Evolutionary conservation across 768 basidiomycete genomes (phyloP).

Genomic region (Naganishia vaughanmartiniae): DNA sequence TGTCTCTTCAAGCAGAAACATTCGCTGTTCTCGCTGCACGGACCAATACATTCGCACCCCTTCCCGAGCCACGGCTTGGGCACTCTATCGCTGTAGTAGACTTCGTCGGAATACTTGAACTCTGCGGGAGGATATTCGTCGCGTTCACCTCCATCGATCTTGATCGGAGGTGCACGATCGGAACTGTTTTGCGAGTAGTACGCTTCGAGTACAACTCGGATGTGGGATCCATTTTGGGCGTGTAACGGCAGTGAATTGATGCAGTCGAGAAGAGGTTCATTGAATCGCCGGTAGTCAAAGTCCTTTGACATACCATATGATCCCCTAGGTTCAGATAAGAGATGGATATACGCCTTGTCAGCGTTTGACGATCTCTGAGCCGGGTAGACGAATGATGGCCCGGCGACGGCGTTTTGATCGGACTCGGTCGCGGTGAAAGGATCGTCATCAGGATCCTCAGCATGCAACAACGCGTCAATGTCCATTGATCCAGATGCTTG

Average conservation of each 20-base stretch:
- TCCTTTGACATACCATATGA: slow-evolving; percentile 1
- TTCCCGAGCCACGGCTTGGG: slow-evolving; percentile 65
- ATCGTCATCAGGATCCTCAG: slow-evolving; percentile 5
- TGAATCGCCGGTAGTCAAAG: slow-evolving; percentile 19
- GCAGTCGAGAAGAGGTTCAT: slow-evolving; percentile 21
- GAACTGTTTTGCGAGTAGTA: slow-evolving; percentile 12
- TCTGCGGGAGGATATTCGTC: slow-evolving; percentile 62
- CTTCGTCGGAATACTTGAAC: slow-evolving; percentile 78
- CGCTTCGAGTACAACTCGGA: slow-evolving; percentile 17
- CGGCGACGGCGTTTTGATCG: slow-evolving; percentile 5
- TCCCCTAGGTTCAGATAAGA: neutral
- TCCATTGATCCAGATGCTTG: neutral
- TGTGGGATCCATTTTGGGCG: slow-evolving; percentile 1
- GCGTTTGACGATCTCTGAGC: neutral
- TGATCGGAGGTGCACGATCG: slow-evolving; percentile 19
- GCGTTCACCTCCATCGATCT: slow-evolving; percentile 4
- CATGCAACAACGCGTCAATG: slow-evolving; percentile 5
- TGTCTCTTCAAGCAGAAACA: slow-evolving; percentile 71
- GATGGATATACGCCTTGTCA: neutral
- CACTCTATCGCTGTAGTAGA: slow-evolving; percentile 71
- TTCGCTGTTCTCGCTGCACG: slow-evolving; percentile 70
- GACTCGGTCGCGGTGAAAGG: neutral
- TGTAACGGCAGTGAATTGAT: slow-evolving; percentile 12
- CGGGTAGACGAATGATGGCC: neutral
- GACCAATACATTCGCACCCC: slow-evolving; percentile 73